phyloP scores from a whole-genome alignment of 1,284 basidiomycete genomes.

The Hemileia vastatrix region DNA sequence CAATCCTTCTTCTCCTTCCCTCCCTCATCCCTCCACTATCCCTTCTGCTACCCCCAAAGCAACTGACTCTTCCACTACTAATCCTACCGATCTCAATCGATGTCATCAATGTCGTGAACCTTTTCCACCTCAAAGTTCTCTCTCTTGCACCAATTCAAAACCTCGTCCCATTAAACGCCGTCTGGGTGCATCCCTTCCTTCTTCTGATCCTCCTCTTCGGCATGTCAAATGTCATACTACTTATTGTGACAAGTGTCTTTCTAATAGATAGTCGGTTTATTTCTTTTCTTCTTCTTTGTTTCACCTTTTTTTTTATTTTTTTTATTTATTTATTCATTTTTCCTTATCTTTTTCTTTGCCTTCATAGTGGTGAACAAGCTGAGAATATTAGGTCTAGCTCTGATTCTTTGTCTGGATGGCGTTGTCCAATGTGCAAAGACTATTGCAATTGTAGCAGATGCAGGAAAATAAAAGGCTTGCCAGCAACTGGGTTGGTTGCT shows the following conservation, averaged over 20 bases:
- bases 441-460: conserved; percentile 23
- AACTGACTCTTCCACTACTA: too few species aligned
- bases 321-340: not conserved
- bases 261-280: conserved; percentile 19
- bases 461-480: conserved; percentile 21
- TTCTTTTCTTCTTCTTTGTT: too few species aligned
- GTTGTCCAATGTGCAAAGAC: conserved; percentile 21
- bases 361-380: conserved; percentile 14
- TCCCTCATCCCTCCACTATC: too few species aligned
- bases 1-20: too few species aligned
- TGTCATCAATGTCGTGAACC: too few species aligned
- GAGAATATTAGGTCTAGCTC: conserved; percentile 4
- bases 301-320: not conserved
- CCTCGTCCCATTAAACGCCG: too few species aligned
- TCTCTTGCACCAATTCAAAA: too few species aligned
- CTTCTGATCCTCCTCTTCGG: too few species aligned
- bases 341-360: not conserved
- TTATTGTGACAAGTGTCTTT: conserved; percentile 17
- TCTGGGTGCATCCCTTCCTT: too few species aligned
- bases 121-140: too few species aligned
- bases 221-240: conserved; percentile 1
- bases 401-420: conserved; percentile 6
- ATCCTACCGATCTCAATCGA: too few species aligned
- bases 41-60: too few species aligned
- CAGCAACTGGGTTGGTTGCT: conserved; percentile 16